Evolutionary conservation across 192 early-diverging fungal genomes (phyloP).

Genomic region (Paraglomus brasilianum): DNA sequence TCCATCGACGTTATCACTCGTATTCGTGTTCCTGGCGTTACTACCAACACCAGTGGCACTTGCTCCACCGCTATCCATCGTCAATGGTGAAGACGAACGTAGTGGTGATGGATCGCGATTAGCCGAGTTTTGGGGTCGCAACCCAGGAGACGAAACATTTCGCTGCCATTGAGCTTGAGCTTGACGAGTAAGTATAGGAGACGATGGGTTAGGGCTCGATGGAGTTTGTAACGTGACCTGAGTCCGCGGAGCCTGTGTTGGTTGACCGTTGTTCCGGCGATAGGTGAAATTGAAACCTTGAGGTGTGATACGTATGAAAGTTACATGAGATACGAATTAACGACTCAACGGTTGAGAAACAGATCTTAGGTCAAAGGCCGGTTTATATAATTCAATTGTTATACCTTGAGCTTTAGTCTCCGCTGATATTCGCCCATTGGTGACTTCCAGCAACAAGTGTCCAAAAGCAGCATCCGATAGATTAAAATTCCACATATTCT

Average conservation of each 20-base stretch:
- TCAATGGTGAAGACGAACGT: too few relatives aligned
- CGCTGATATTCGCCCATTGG: constrained; percentile 50
- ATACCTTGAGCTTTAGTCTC: constrained; percentile 57
- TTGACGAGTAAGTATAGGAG: constrained; percentile 13
- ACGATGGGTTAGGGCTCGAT: background rate
- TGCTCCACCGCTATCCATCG: background rate
- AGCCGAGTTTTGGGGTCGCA: constrained; percentile 4
- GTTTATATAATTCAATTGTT: background rate
- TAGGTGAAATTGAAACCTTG: constrained; percentile 60
- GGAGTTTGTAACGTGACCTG: constrained; percentile 3
- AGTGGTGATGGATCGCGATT: too few relatives aligned
- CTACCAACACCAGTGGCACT: background rate
- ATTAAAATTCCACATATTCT: constrained; percentile 67
- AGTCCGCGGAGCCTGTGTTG: background rate
- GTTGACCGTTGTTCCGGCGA: constrained; percentile 39
- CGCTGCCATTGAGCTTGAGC: background rate
- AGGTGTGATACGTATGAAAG: background rate
- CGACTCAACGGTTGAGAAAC: background rate
- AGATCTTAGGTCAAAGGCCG: too few relatives aligned
- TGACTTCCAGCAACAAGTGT: constrained; percentile 49
- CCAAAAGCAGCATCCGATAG: constrained; percentile 58
- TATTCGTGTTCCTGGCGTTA: background rate
- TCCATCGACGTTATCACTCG: background rate
- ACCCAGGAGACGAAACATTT: background rate
- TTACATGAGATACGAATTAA: background rate